A percentile compares a stretch with the other conserved stretches of the same genome.
phyloP scores from a whole-genome alignment of 2,329 filamentous ascomycete genomes.

The Ceratocystis huliohia region DNA sequence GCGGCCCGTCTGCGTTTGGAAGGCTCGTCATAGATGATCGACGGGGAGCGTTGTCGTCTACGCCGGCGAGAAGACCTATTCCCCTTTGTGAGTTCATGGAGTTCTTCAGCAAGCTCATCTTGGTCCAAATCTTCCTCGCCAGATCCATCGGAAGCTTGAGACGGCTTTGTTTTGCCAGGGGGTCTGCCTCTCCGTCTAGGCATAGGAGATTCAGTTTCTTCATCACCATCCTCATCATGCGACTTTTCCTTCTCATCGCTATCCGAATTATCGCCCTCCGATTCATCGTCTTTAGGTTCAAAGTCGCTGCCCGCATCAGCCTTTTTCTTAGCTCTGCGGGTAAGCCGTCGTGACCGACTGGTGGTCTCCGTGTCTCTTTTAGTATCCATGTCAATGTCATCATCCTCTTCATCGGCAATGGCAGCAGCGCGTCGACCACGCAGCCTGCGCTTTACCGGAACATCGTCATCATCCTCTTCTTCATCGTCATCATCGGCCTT shows the following conservation, averaged over 20 bases:
- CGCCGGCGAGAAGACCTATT: constrained; percentile 41
- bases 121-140: constrained; percentile 46
- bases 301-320: constrained; percentile 49
- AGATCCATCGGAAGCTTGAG: constrained; percentile 37
- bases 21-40: constrained; percentile 47
- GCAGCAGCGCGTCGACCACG: constrained; percentile 15
- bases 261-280: constrained; percentile 44
- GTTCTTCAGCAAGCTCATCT: constrained; percentile 53
- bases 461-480: constrained; percentile 27
- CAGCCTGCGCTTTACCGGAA: constrained; percentile 20
- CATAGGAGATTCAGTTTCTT: constrained; percentile 29
- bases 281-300: constrained; percentile 44
- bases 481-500: constrained; percentile 26
- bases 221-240: constrained; percentile 29
- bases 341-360: constrained; percentile 35
- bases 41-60: constrained; percentile 33
- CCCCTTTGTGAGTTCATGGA: constrained; percentile 46
- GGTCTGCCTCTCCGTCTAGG: constrained; percentile 35
- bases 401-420: constrained; percentile 31
- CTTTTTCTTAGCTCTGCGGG: constrained; percentile 35
- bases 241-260: constrained; percentile 34
- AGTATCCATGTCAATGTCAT: constrained; percentile 33
- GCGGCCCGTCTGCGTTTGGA: constrained; percentile 42
- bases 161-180: constrained; percentile 34
- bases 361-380: constrained; percentile 22